Conservation (phyloP, 2,329 filamentous ascomycete species). For the Massarina eburnea region DNA sequence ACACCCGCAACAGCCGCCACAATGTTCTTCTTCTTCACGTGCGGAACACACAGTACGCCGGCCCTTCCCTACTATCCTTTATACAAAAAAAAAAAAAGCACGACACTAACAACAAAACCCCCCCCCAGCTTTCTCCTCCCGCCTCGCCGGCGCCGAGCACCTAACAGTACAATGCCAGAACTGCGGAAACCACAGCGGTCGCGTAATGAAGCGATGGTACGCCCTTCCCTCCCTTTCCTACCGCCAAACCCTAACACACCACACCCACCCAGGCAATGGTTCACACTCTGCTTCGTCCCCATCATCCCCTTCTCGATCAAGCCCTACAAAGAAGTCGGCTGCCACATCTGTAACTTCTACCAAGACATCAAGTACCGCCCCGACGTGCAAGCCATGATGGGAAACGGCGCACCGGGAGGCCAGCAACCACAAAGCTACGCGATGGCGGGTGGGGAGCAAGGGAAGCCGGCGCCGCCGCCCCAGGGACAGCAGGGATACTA, state of each 20-base stretch:
- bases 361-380: constrained; percentile 56
- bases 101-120: constrained; percentile 3
- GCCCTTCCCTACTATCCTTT: neutral
- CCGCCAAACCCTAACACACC: neutral
- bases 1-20: constrained; percentile 4
- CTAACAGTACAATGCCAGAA: constrained; percentile 55
- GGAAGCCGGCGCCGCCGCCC: constrained; percentile 1
- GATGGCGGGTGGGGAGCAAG: constrained; percentile 25
- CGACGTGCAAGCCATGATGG: constrained; percentile 39
- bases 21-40: constrained; percentile 55
- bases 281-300: constrained; percentile 78
- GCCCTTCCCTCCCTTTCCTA: neutral
- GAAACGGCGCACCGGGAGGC: constrained; percentile 9
- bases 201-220: constrained; percentile 48
- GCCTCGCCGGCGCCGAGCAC: constrained; percentile 51
- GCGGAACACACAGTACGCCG: constrained; percentile 50
- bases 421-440: constrained; percentile 18
- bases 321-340: constrained; percentile 64
- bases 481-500: constrained; percentile 1
- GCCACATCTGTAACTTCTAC: constrained; percentile 75
- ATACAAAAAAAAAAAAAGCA: neutral
- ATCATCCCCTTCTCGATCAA: constrained; percentile 68
- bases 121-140: constrained; percentile 47
- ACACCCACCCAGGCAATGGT: constrained; percentile 57
- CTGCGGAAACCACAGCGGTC: constrained; percentile 53